These are phyloP conservation scores for Cucurbita moschata DNA, from an alignment of 306 rosid genomes.

Conservation along the genomic window DNA sequence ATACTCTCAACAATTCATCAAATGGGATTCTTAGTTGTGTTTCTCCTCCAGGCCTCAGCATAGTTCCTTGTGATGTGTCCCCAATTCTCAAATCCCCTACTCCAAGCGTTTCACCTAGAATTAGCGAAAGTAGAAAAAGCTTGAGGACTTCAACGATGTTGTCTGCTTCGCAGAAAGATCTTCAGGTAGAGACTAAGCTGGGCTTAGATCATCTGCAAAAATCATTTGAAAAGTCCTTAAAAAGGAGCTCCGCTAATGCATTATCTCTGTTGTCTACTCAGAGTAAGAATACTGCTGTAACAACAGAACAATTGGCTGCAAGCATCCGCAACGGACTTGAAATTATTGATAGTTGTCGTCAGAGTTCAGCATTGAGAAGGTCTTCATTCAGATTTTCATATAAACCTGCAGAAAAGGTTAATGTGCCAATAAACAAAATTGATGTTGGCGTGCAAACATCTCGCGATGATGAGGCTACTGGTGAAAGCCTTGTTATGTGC, in stretches of 20 bases:
- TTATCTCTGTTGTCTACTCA: constrained; percentile 37
- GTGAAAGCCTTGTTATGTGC: constrained; percentile 46
- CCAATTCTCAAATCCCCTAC: constrained; percentile 63
- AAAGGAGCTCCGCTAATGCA: constrained; percentile 20
- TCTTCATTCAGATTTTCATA: constrained; percentile 66
- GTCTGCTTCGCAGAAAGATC: constrained; percentile 61
- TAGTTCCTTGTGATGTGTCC: constrained; percentile 35
- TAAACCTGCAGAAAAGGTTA: constrained; percentile 42
- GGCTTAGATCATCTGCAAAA: constrained; percentile 16
- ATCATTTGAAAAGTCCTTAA: constrained; percentile 20
- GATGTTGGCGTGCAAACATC: constrained; percentile 71
- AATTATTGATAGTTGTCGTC: constrained; percentile 46
- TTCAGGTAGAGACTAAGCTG: constrained; percentile 20
- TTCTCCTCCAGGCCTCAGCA: constrained; percentile 41
- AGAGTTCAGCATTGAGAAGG: constrained; percentile 52
- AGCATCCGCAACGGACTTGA: constrained; percentile 92
- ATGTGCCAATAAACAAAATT: constrained; percentile 36
- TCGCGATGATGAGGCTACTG: constrained; percentile 18
- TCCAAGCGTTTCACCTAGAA: constrained; percentile 80
- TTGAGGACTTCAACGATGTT: constrained; percentile 58
- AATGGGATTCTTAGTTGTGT: constrained; percentile 25
- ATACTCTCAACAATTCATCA: constrained; percentile 28
- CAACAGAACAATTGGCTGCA: constrained; percentile 70
- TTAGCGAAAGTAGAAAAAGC: constrained; percentile 77
- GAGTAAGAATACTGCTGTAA: constrained; percentile 27